phyloP scores from a whole-genome alignment of 495 filamentous ascomycete species.

The Daldinia bambusicola region DNA sequence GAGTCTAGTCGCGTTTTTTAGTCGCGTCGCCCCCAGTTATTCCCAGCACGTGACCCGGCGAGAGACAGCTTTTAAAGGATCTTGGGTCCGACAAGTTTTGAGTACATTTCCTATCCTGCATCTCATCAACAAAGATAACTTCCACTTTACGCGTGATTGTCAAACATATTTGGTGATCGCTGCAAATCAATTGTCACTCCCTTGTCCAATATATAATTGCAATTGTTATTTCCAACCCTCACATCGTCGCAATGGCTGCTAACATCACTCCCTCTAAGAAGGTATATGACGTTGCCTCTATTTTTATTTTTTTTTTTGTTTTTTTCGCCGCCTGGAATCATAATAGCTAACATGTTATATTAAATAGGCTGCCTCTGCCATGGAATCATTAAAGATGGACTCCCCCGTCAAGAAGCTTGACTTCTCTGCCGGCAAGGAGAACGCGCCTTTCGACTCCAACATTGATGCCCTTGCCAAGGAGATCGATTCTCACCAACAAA shows the following conservation, averaged over 20 bases:
- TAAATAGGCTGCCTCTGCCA: conserved; percentile 79
- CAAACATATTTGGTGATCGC: conserved; percentile 25
- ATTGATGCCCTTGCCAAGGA: conserved; percentile 65
- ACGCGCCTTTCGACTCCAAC: conserved; percentile 69
- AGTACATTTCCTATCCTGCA: conserved; percentile 38
- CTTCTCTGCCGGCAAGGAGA: conserved; percentile 87
- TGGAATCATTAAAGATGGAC: conserved; percentile 92
- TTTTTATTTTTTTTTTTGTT: not conserved
- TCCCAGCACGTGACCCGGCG: conserved; percentile 47
- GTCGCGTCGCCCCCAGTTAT: conserved; percentile 24
- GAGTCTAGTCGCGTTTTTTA: conserved; percentile 23
- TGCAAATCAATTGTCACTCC: conserved; percentile 17
- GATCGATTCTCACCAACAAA: conserved; percentile 59
- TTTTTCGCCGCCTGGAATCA: not conserved
- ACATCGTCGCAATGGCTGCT: conserved; percentile 66
- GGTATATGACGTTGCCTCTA: conserved; percentile 62
- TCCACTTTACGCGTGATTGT: conserved; percentile 34
- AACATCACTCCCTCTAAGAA: conserved; percentile 88
- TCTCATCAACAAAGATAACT: conserved; percentile 33
- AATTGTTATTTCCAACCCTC: conserved; percentile 5
- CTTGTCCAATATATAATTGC: conserved; percentile 24
- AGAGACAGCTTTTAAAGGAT: conserved; percentile 44
- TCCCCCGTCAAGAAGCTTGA: conserved; percentile 90
- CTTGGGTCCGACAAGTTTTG: conserved; percentile 30
- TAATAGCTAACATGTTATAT: conserved; percentile 53